These are phyloP conservation scores for Sclerotinia borealis DNA, from an alignment of 2,329 filamentous ascomycete genomes.

Conservation along the genomic window DNA sequence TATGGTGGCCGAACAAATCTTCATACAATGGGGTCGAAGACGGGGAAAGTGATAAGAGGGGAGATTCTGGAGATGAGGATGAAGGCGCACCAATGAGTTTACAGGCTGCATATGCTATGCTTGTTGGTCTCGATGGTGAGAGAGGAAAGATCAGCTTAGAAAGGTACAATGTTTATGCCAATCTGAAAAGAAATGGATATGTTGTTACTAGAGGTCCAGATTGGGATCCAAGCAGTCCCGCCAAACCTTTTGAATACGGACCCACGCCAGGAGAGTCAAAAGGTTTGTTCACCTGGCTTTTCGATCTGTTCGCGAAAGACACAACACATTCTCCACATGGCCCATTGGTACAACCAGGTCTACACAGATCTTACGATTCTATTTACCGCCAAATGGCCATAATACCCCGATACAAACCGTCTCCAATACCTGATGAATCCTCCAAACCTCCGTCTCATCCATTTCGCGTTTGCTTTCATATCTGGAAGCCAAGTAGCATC, in stretches of 20 bases:
- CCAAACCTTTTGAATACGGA: slow-evolving; percentile 10
- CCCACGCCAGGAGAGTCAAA: slow-evolving; percentile 11
- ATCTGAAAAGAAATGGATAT: slow-evolving; percentile 78
- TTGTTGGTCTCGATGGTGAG: slow-evolving; percentile 65
- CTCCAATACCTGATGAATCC: slow-evolving; percentile 27
- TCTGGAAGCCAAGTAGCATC: slow-evolving; percentile 66
- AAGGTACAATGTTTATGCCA: slow-evolving; percentile 81
- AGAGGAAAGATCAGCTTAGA: slow-evolving; percentile 61
- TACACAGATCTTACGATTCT: slow-evolving; percentile 59
- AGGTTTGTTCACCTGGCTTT: slow-evolving; percentile 30
- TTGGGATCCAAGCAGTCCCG: slow-evolving; percentile 35
- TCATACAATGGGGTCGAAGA: slow-evolving; percentile 38
- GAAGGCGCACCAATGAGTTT: slow-evolving; percentile 78
- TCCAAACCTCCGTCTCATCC: slow-evolving; percentile 38
- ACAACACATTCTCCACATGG: slow-evolving; percentile 36
- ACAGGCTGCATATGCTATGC: slow-evolving; percentile 81
- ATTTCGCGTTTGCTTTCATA: slow-evolving; percentile 70
- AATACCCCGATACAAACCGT: slow-evolving; percentile 65
- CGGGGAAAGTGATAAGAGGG: slow-evolving; percentile 37
- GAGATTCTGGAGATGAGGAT: slow-evolving; percentile 45
- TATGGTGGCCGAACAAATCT: slow-evolving; percentile 68
- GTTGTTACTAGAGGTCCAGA: slow-evolving; percentile 65
- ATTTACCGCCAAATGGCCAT: slow-evolving; percentile 74
- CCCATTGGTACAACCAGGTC: slow-evolving; percentile 55
- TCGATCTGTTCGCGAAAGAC: slow-evolving; percentile 26